Base-by-base conservation (phyloP, 2,329 filamentous ascomycete species). In the Raffaelea albimanens region DNA sequence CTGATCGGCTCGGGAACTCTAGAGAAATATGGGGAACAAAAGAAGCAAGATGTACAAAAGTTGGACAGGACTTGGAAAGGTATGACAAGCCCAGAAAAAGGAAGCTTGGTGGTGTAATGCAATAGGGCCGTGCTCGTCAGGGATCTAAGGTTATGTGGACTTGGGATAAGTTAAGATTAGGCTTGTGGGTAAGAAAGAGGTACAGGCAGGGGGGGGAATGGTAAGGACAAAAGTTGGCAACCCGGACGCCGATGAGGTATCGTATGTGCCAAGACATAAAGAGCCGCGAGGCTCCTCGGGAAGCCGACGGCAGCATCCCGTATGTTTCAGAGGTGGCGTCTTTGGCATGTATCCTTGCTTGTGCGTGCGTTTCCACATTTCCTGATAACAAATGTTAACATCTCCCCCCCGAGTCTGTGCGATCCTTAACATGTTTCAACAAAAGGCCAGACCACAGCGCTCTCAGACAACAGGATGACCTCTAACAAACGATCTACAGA, bases 401-500 rank as follows among this genome's bases (percentile, higher is more conserved):
- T n/a, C n/a, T n/a, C n/a, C n/a, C n/a, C n/a, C n/a, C n/a, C n/a
- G n/a, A n/a, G n/a, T n/a, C n/a, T n/a, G n/a, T n/a, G n/a, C n/a
- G n/a, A n/a, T 29, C 25, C 25, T 29, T 29, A 29, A 7, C 25
- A 29, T 29, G 25, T 29, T 29, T 29, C 25, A 19, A 39, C 5
- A 16, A 18, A 19, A 4, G 36, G 13, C 25, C 25, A 13, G 13
- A 29, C 7, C 7, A 29, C 7, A 29, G 25, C 7, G 25, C 25
- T 29, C 25, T 29, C 25, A 29, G 36, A 39, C n/a, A 8, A 18
- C 36, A 39, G 7, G 44, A 21, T 21, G 34, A 25, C 38, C 25
- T 43, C 49, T 47, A 43, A 50, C 46, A 48, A 20, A 38, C 16
- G 52, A 53, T 53, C 52, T 23, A 42, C 52, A 29, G 43, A 45